These are phyloP conservation scores for Malania oleifera DNA, from an alignment of 164 flowering plant genomes.

Conservation along the genomic window DNA sequence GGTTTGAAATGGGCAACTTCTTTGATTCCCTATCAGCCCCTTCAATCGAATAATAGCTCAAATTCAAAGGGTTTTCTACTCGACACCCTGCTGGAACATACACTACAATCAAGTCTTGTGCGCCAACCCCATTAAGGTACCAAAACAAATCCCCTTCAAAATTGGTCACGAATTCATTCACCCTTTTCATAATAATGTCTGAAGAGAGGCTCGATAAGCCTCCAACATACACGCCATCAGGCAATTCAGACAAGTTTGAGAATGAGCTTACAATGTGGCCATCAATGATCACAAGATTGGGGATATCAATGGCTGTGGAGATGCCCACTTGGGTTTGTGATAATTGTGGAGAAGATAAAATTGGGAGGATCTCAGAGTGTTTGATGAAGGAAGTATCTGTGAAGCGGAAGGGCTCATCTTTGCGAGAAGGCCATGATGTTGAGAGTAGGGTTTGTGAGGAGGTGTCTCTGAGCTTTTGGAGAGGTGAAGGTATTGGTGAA, in stretches of 20 bases:
- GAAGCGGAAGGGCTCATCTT: constrained; percentile 80
- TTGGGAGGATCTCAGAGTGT: constrained; percentile 47
- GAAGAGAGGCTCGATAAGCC: constrained; percentile 28
- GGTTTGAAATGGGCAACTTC: constrained; percentile 64
- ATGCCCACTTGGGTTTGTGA: background rate
- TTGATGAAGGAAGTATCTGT: constrained; percentile 74
- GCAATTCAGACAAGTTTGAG: constrained; percentile 31
- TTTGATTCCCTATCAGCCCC: constrained; percentile 40
- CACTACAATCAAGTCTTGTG: constrained; percentile 68
- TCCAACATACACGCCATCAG: constrained; percentile 65
- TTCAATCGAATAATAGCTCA: constrained; percentile 48
- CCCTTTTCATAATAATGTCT: constrained; percentile 32
- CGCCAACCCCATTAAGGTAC: constrained; percentile 86
- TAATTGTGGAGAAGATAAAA: constrained; percentile 22
- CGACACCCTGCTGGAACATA: constrained; percentile 67
- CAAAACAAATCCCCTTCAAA: constrained; percentile 70
- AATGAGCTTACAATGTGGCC: constrained; percentile 40
- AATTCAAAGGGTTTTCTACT: constrained; percentile 45
- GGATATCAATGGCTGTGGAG: constrained; percentile 27
- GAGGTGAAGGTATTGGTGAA: constrained; percentile 31
- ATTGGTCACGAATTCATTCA: constrained; percentile 33
- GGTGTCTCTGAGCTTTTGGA: constrained; percentile 59
- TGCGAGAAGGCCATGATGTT: constrained; percentile 75
- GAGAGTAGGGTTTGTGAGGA: constrained; percentile 67
- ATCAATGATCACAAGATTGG: constrained; percentile 51